Percentiles rank a stretch among this genome's conserved stretches.
These are phyloP conservation scores for Hyphodiscus sp. DNA, from an alignment of 2,329 filamentous ascomycete genomes.

Conservation along the genomic window DNA sequence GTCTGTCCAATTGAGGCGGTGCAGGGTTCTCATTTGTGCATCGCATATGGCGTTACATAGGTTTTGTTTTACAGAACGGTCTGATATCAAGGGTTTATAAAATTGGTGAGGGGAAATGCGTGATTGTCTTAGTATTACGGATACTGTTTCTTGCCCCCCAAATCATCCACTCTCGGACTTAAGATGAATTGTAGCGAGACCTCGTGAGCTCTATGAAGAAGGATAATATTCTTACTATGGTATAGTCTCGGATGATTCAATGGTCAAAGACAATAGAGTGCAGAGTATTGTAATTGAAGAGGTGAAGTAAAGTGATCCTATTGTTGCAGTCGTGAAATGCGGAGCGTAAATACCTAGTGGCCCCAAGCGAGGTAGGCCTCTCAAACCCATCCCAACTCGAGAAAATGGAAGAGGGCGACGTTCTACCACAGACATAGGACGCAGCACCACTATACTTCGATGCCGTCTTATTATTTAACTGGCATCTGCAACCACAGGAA, in stretches of 20 bases:
- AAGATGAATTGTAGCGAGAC: background rate
- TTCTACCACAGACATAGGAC: background rate
- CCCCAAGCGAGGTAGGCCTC: background rate
- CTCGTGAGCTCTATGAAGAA: background rate
- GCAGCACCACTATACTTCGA: background rate
- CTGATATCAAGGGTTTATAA: background rate
- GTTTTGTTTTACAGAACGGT: background rate
- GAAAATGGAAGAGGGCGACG: background rate
- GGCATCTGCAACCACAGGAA: background rate
- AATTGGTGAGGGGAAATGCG: background rate
- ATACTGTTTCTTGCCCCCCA: background rate
- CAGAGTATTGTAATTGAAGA: too few relatives aligned
- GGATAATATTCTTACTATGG: too few relatives aligned
- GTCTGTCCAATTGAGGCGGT: background rate
- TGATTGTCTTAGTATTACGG: too few relatives aligned
- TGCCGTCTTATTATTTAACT: background rate
- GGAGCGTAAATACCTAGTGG: background rate
- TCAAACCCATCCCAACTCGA: background rate
- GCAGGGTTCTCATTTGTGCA: conserved; percentile 4
- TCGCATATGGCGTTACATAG: background rate
- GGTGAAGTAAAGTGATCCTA: too few relatives aligned
- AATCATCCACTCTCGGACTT: background rate
- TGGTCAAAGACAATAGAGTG: too few relatives aligned
- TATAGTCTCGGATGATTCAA: too few relatives aligned
- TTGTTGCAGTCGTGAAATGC: too few relatives aligned